These are phyloP conservation scores for Carex parvula DNA, from an alignment of 176 grass and related monocot genomes.

Conservation along the genomic window DNA sequence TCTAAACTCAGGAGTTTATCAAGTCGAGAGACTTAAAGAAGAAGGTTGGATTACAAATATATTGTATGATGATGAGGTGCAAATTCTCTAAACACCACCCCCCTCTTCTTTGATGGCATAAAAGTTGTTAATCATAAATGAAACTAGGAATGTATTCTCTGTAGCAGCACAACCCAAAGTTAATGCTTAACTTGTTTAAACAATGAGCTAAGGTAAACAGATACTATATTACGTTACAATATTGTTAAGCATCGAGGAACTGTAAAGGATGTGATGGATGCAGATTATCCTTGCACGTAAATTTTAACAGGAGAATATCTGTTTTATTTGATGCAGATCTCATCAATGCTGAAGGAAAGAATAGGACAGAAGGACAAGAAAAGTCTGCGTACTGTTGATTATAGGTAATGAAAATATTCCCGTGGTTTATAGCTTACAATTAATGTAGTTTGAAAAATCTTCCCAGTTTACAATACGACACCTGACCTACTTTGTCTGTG, in stretches of 20 bases:
- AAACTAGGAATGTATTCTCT: background rate
- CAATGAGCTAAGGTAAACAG: background rate
- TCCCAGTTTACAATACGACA: background rate
- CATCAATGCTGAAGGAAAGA: constrained; percentile 85
- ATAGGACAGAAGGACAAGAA: constrained; percentile 83
- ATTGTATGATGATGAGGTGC: constrained; percentile 95
- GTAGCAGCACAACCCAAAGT: background rate
- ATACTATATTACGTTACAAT: background rate
- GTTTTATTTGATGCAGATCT: constrained; percentile 47
- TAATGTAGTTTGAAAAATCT: constrained; percentile 14
- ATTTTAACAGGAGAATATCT: constrained; percentile 17
- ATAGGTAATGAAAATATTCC: constrained; percentile 53
- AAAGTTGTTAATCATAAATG: background rate
- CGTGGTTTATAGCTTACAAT: background rate
- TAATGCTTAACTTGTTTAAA: background rate
- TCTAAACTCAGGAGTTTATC: constrained; percentile 95
- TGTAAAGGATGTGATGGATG: background rate
- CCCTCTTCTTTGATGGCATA: background rate
- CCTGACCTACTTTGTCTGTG: background rate
- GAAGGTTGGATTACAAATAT: constrained; percentile 96
- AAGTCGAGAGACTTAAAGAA: constrained; percentile 90
- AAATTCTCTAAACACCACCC: background rate
- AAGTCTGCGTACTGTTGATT: constrained; percentile 66
- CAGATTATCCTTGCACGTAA: constrained; percentile 1
- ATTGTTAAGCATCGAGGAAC: background rate